Conservation (phyloP, 768 basidiomycete genomes). For the Boletellus emodensis region DNA sequence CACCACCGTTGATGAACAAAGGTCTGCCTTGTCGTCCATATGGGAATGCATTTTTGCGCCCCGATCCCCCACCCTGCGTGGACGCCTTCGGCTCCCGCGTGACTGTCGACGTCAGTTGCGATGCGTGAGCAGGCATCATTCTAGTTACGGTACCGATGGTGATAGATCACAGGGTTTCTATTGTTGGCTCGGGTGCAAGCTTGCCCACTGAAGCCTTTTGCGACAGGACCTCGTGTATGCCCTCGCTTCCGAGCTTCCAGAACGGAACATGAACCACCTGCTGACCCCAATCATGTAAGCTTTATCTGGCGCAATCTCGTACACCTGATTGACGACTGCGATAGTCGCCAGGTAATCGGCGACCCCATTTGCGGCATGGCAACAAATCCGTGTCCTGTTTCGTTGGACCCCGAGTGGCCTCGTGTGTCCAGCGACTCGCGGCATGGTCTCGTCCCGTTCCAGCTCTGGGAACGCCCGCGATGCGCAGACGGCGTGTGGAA, state of each 20-base stretch:
- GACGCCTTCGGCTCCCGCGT: conserved; percentile 22
- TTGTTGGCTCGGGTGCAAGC: conserved; percentile 6
- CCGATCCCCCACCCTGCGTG: conserved; percentile 2
- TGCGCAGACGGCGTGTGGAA: conserved; percentile 14
- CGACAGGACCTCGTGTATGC: conserved; percentile 17
- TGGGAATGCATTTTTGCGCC: background rate
- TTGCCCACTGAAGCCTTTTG: conserved; percentile 14
- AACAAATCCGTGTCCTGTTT: background rate
- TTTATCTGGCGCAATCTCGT: background rate
- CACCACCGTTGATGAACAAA: background rate
- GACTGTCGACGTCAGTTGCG: conserved; percentile 19
- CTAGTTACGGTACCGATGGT: conserved; percentile 29
- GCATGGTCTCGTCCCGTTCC: conserved; percentile 1
- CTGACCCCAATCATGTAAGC: conserved; percentile 18
- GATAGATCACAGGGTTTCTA: conserved; percentile 22
- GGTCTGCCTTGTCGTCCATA: background rate
- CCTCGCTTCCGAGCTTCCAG: conserved; percentile 26
- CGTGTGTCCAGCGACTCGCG: background rate
- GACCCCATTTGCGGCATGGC: conserved; percentile 5
- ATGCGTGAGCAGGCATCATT: conserved; percentile 29
- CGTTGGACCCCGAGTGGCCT: background rate
- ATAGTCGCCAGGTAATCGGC: conserved; percentile 7
- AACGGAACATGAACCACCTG: conserved; percentile 20
- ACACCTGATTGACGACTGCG: background rate
- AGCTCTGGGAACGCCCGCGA: background rate